Base-by-base conservation (phyloP, 106 monocot genomes). In the Acorus calamus region DNA sequence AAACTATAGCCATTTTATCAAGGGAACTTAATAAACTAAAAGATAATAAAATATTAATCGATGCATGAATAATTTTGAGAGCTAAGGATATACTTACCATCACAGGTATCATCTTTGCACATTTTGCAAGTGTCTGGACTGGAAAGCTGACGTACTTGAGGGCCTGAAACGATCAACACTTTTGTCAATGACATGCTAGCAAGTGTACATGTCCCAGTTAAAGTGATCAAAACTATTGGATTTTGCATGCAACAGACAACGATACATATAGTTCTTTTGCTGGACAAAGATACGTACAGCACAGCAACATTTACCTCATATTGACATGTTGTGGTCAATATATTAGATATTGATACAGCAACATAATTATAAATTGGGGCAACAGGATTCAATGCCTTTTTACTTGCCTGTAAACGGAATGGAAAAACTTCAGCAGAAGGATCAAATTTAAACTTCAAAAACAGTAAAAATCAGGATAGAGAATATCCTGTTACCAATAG, bases 141-240 rank as follows among this genome's bases (percentile, higher is more conserved):
- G 96, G 96, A 72, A 96, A 96, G 67, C 96, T 96, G 5, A 96
- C 96, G 81, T 96, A 96, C 65, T 96, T 96, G 47, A 96, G 83
- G 46, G 96, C 96, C 96, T 96, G 91, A 73, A 82, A 78, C 3
- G 50, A 79, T 49, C 42, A 46, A 45, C 8, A 45, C 7, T 44
- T 11, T 65, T 41, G 14, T 53, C 45, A 61, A 28, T 28, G 28
- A 28, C 28, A 28, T 28, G 28, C 28, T 28, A 28, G 28, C 28
- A 28, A 28, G 28, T 28, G 28, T 28, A 28, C 1, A 28, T 28
- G 28, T 28, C 28, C 28, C 28, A 28, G 28, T 28, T 28, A 28
- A 28, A 28, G 28, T 28, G 28, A 28, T 28, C 28, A 28, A 28
- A 28, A 28, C 28, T 28, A 28, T 1, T 28, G 28, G 28, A 28